Percentiles rank a stretch among this genome's conserved stretches.
These are phyloP conservation scores for Macrophomina tecta DNA, from an alignment of 2,329 filamentous ascomycete genomes.

Conservation along the genomic window DNA sequence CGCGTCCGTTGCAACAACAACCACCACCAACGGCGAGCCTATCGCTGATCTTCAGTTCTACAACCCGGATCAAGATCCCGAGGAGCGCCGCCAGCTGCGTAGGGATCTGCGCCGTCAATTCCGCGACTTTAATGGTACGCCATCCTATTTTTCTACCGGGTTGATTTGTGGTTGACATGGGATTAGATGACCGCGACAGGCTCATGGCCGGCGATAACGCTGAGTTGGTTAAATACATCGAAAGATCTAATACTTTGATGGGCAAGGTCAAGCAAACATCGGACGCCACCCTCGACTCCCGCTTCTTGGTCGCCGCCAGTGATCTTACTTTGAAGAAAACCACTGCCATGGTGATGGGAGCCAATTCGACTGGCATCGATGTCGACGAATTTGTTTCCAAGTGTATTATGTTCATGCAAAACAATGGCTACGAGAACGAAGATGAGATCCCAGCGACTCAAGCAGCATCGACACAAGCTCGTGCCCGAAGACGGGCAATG, in stretches of 20 bases:
- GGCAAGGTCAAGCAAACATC: slow-evolving; percentile 81
- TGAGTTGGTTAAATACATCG: slow-evolving; percentile 69
- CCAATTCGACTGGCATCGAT: slow-evolving; percentile 76
- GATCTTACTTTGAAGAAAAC: slow-evolving; percentile 83
- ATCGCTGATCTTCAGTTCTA: slow-evolving; percentile 56
- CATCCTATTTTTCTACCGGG: neutral
- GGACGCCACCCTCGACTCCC: slow-evolving; percentile 88
- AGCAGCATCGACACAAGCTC: slow-evolving; percentile 57
- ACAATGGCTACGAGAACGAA: slow-evolving; percentile 55
- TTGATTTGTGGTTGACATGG: slow-evolving; percentile 34
- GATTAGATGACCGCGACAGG: slow-evolving; percentile 72
- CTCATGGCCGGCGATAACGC: slow-evolving; percentile 70
- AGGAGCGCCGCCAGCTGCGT: slow-evolving; percentile 74
- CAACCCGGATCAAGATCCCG: slow-evolving; percentile 81
- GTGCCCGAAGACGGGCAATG: slow-evolving; percentile 53
- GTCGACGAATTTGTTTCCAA: slow-evolving; percentile 91
- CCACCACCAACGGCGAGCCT: slow-evolving; percentile 26
- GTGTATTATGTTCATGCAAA: slow-evolving; percentile 84
- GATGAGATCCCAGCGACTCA: slow-evolving; percentile 58
- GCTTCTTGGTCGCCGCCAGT: slow-evolving; percentile 79
- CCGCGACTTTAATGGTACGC: slow-evolving; percentile 63
- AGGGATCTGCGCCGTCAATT: slow-evolving; percentile 72
- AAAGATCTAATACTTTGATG: slow-evolving; percentile 69
- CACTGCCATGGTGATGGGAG: slow-evolving; percentile 74
- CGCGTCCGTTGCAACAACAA: slow-evolving; percentile 14